Conservation (phyloP, 805 yeast species). For the Candida arabinofermentans region DNA sequence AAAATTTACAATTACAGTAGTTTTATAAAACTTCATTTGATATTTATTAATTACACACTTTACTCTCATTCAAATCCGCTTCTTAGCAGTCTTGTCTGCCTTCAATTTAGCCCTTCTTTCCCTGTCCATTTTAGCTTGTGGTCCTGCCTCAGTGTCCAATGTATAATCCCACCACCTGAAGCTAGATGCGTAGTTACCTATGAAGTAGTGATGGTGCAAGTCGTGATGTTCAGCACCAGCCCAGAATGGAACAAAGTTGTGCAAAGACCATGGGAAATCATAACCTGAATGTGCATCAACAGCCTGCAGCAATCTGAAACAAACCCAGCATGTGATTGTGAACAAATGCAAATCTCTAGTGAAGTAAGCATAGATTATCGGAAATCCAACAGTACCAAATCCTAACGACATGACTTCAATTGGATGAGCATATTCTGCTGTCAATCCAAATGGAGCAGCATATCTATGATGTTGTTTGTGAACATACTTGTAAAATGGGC, state of each 20-base stretch:
- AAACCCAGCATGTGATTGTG: conserved; percentile 51
- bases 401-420: conserved; percentile 54
- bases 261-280: conserved; percentile 59
- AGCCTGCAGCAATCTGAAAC: conserved; percentile 51
- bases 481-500: conserved; percentile 51
- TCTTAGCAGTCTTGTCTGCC: conserved; percentile 34
- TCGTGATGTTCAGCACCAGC: conserved; percentile 65
- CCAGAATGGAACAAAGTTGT: conserved; percentile 57
- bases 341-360: conserved; percentile 48
- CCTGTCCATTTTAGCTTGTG: conserved; percentile 45
- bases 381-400: conserved; percentile 58
- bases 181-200: conserved; percentile 54
- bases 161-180: conserved; percentile 57
- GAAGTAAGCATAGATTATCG: conserved; percentile 47
- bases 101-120: conserved; percentile 38
- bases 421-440: conserved; percentile 63
- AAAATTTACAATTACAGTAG: too few relatives aligned
- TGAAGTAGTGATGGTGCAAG: conserved; percentile 55
- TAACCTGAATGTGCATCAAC: conserved; percentile 61
- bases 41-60: not conserved
- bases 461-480: conserved; percentile 60
- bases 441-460: conserved; percentile 59
- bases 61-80: conserved; percentile 1
- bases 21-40: too few relatives aligned
- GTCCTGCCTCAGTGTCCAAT: conserved; percentile 54